phyloP scores from a whole-genome alignment of 257 asterid genomes.

The Ocimum tenuiflorum region DNA sequence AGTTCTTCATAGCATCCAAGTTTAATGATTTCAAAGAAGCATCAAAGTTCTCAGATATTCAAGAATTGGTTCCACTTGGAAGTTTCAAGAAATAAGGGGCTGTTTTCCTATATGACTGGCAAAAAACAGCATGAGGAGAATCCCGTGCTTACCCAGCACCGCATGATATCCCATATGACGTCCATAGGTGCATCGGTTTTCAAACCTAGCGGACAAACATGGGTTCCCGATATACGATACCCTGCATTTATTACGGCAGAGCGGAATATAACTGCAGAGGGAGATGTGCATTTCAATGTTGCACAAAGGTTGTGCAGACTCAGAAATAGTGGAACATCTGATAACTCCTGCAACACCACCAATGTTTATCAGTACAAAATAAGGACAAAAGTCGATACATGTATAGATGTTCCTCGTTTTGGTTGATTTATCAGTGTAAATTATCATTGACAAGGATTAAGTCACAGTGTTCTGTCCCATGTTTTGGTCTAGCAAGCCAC shows the following conservation, averaged over 20 bases:
- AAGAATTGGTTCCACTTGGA: too few species aligned
- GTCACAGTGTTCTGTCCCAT: too few species aligned
- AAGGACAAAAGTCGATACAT: not conserved
- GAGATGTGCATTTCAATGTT: constrained; percentile 89
- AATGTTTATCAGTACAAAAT: not conserved
- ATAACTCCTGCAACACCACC: constrained; percentile 59
- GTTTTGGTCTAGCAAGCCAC: too few species aligned
- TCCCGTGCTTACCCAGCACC: constrained; percentile 74
- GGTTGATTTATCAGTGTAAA: too few species aligned
- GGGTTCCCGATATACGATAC: constrained; percentile 90
- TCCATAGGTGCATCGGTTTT: constrained; percentile 98
- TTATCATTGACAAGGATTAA: not conserved
- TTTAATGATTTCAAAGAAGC: too few species aligned
- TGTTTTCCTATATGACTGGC: too few species aligned
- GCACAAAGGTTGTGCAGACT: constrained; percentile 91
- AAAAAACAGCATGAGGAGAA: not conserved
- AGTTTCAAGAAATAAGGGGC: too few species aligned
- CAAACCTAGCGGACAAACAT: constrained; percentile 78
- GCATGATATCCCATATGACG: constrained; percentile 97
- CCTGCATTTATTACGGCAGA: constrained; percentile 97
- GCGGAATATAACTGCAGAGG: constrained; percentile 87
- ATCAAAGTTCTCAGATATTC: too few species aligned
- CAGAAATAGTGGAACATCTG: constrained; percentile 82
- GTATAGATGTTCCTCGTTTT: not conserved
- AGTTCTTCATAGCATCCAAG: too few species aligned